Evolutionary conservation across 768 basidiomycete species (phyloP), one percentile per base, ranked within the genome.

Genomic region (Pleurotus djamor): DNA sequence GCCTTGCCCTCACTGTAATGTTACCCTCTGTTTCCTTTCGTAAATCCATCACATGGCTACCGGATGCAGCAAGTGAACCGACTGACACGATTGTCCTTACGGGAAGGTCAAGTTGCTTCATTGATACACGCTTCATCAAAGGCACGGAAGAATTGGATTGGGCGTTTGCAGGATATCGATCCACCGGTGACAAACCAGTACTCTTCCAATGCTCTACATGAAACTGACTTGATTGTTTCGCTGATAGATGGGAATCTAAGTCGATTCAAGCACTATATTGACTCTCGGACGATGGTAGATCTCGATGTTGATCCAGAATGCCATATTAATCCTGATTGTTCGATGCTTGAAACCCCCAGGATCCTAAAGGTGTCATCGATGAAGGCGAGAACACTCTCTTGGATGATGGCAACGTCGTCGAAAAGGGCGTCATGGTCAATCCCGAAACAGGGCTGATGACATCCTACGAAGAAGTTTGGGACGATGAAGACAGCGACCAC

Each of bases 101-200:
- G 13, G 72, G 69, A 1, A 60, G 61, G 9, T 66, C 65, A 35
- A 70, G 73, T 35, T 65, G 68, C 33, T 78, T 76, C 51, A 50
- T 76, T 8, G 75, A 78, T 60, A 71, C 71, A 2, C 65, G 75
- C 10, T 77, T 75, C 34, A 47, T 69, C n/a, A 73, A 71, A 54
- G 64, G 63, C 17, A 59, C 64, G 2, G 51, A 64, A 1, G 59
- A 63, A 16, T 62, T 76, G 9, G 74, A 78, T 44, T 78, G 74
- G 76, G 76, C 71, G 1, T 71, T 76, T 64, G 75, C 74, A 12
- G 76, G 76, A 32, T 72, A 70, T 61, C 66, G 74, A 10, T 61
- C 61, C 2, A 64, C 61, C 16, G 61, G 45, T 48, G 34, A 9
- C 41, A 34, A n/a, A 41, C n/a, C 38, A 10, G 38, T n/a, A 41